Conservation (phyloP, 2,329 filamentous ascomycete genomes). For the Alternaria atra region DNA sequence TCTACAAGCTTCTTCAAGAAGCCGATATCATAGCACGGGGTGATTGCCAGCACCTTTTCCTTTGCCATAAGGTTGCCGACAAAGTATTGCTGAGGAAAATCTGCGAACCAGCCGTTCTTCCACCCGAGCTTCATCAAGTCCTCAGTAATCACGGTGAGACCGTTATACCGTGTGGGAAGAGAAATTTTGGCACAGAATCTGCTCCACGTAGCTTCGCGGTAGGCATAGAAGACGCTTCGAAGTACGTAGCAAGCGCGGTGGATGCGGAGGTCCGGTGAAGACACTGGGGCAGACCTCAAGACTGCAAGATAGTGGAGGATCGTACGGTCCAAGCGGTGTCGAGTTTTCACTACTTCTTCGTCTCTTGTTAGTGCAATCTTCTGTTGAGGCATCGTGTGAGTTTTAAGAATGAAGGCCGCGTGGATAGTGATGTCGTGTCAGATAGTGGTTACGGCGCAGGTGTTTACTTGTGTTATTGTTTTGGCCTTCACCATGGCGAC, state of each 20-base stretch:
- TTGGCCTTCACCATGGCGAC: constrained; percentile 1
- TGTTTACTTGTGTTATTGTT: neutral
- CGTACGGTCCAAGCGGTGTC: neutral
- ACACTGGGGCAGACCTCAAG: neutral
- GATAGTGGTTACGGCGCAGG: neutral
- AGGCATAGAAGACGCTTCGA: neutral
- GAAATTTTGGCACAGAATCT: neutral
- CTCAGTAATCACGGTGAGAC: constrained; percentile 1
- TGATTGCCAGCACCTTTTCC: constrained; percentile 3
- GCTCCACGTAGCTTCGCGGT: constrained; percentile 4
- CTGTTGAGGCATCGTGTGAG: neutral
- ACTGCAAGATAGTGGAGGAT: neutral
- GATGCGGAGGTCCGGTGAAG: neutral
- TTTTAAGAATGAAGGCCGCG: neutral
- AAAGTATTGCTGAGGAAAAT: constrained; percentile 1
- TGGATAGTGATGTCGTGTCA: neutral
- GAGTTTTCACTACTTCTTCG: neutral
- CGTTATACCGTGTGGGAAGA: neutral
- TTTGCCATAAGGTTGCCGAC: neutral
- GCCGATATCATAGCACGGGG: constrained; percentile 7
- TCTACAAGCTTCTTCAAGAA: constrained; percentile 5
- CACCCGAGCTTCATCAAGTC: neutral
- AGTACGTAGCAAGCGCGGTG: neutral
- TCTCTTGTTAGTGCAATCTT: neutral
- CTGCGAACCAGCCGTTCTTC: constrained; percentile 10